Evolutionary conservation across 306 rosid species (phyloP), one percentile per base, ranked within the genome.

Genomic region (Cucumis cinereus): DNA sequence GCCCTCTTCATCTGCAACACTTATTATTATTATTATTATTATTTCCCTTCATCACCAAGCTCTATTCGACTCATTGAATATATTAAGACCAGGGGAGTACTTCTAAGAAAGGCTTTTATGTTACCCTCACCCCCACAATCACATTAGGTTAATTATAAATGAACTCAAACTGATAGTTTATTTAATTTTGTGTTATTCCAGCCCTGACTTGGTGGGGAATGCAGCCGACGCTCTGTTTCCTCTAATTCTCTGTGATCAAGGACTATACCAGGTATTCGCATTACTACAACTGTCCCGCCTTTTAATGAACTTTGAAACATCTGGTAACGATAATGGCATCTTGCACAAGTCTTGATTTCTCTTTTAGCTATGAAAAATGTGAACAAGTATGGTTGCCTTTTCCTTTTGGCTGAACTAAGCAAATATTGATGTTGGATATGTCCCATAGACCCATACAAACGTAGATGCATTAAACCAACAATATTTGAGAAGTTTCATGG

Each of bases 211-310:
- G 81, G 83, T 86, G 81, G 82, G 98, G 74, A 84, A 86, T 78
- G 98, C 96, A n/a, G 97, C 98, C n/a, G 98, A 91, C 81, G 97
- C 98, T 41, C 97, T 93, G 75, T 88, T 93, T 81, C 97, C 97
- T 0, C 58, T 91, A 74, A 88, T 93, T 74, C 96, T 93, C 68
- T 93, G 98, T 77, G 96, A 93, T 82, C 93, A 90, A 84, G 80
- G 79, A 82, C 89, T 93, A 36, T 93, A 87, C 81, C 97, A 91
- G 94, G 98, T 93, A 80, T 56, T 70, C 70, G 52, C 69, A 57
- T 43, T 22, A 15, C 2, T 61, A 43, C 5, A 13, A 17, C 7
- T 22, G 16, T 26, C 28, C 2, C 50, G 50, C 36, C 40, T 49
- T 70, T 45, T 23, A 19, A 54, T 78, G 24, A 41, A 38, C 53